Evolutionary conservation across 2,329 filamentous ascomycete species (phyloP).

Genomic region (Xylaria sp.): DNA sequence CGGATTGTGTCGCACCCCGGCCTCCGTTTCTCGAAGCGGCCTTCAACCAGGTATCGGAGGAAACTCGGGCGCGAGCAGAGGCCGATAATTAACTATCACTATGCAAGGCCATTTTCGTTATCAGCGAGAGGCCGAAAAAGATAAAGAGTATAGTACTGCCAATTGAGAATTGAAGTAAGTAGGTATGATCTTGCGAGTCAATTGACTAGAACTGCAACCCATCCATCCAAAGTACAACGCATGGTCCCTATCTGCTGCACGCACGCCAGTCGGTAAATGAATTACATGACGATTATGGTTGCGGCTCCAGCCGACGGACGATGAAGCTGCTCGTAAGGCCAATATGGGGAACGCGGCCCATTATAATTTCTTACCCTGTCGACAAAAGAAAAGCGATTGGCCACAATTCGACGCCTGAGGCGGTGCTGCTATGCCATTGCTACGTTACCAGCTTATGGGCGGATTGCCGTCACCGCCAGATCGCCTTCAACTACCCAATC

Average conservation of each 20-base stretch:
- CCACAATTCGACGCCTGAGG: constrained; percentile 30
- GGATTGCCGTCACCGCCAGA: constrained; percentile 41
- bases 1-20: constrained; percentile 11
- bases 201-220: background rate
- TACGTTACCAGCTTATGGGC: constrained; percentile 38
- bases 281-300: constrained; percentile 21
- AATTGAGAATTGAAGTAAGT: constrained; percentile 4
- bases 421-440: constrained; percentile 36
- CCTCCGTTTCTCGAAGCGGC: background rate
- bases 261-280: constrained; percentile 7
- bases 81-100: constrained; percentile 12
- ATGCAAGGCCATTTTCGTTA: background rate
- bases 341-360: constrained; percentile 20
- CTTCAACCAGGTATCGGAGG: constrained; percentile 12
- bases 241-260: background rate
- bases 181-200: constrained; percentile 3
- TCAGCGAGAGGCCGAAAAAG: background rate
- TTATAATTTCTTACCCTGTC: constrained; percentile 20
- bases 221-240: constrained; percentile 5
- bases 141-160: background rate
- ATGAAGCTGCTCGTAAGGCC: constrained; percentile 18
- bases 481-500: constrained; percentile 37
- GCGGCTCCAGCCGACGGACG: constrained; percentile 12
- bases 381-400: constrained; percentile 28
- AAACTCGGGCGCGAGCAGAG: constrained; percentile 28